These are phyloP conservation scores for Mimosa pudica DNA, from an alignment of 306 rosid genomes.

Conservation along the genomic window DNA sequence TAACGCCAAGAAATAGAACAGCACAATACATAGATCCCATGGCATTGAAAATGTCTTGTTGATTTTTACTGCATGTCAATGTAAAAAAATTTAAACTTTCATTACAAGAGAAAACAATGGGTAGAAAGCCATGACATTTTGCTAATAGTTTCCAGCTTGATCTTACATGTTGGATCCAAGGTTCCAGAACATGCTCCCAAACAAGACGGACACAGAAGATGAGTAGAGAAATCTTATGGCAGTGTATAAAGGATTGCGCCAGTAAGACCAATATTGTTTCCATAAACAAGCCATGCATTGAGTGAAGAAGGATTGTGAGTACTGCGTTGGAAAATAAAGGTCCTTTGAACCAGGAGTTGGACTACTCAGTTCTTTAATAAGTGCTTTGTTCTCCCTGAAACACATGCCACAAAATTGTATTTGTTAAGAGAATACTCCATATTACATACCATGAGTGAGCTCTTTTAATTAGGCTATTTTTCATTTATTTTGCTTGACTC, in stretches of 20 bases:
- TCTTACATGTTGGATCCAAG: constrained; percentile 68
- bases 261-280: constrained; percentile 68
- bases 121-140: constrained; percentile 21
- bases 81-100: constrained; percentile 14
- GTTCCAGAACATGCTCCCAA: constrained; percentile 72
- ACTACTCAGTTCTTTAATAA: constrained; percentile 48
- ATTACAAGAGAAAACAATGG: constrained; percentile 22
- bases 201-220: constrained; percentile 35
- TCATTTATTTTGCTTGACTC: not conserved
- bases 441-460: not conserved
- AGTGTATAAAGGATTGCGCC: constrained; percentile 61
- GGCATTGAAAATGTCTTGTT: constrained; percentile 55
- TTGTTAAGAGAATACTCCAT: constrained; percentile 4
- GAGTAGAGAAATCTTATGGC: constrained; percentile 49
- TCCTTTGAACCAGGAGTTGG: constrained; percentile 54
- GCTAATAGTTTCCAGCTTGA: not conserved
- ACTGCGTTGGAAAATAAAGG: constrained; percentile 48
- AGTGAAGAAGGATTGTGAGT: constrained; percentile 47
- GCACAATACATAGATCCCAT: constrained; percentile 69
- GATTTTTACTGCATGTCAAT: constrained; percentile 35
- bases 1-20: constrained; percentile 53
- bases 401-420: constrained; percentile 18
- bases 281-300: constrained; percentile 67
- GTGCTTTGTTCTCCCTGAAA: constrained; percentile 57
- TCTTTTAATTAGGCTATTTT: not conserved